phyloP scores from a whole-genome alignment of 2,329 filamentous ascomycete species.

The Cytospora piceae region DNA sequence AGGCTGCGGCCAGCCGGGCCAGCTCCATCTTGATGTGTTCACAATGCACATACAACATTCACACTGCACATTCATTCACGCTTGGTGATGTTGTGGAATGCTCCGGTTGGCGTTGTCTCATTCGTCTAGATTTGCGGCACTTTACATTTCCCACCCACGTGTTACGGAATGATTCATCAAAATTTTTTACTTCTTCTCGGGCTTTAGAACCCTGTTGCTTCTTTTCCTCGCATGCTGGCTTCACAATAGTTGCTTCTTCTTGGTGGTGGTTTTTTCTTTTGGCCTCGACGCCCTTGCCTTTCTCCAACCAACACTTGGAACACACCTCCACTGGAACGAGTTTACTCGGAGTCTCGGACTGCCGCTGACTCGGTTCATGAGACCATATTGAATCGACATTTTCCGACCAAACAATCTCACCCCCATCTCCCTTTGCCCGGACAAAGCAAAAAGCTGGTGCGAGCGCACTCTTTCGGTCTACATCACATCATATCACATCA shows the following conservation, averaged over 20 bases:
- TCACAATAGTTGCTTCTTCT: not conserved
- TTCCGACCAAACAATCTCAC: not conserved
- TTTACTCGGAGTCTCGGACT: not conserved
- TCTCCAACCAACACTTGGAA: not conserved
- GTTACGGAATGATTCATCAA: constrained; percentile 18
- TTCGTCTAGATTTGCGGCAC: not conserved
- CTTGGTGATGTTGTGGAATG: not conserved
- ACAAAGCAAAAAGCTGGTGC: not conserved
- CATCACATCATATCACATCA: no score
- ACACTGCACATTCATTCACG: not conserved
- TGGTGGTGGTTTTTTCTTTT: not conserved
- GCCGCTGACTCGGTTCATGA: not conserved
- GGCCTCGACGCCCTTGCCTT: not conserved
- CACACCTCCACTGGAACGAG: not conserved
- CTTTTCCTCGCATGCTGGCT: constrained; percentile 10
- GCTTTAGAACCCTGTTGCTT: constrained; percentile 12
- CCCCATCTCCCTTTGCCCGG: not conserved
- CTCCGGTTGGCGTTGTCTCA: not conserved
- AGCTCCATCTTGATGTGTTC: not conserved
- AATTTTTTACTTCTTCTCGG: not conserved
- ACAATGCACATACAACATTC: not conserved
- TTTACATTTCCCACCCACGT: constrained; percentile 8
- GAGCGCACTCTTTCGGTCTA: not conserved
- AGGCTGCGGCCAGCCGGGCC: not conserved
- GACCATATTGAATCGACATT: not conserved